These are phyloP conservation scores for Holtermannia corniformis DNA, from an alignment of 768 basidiomycete species.

Conservation along the genomic window DNA sequence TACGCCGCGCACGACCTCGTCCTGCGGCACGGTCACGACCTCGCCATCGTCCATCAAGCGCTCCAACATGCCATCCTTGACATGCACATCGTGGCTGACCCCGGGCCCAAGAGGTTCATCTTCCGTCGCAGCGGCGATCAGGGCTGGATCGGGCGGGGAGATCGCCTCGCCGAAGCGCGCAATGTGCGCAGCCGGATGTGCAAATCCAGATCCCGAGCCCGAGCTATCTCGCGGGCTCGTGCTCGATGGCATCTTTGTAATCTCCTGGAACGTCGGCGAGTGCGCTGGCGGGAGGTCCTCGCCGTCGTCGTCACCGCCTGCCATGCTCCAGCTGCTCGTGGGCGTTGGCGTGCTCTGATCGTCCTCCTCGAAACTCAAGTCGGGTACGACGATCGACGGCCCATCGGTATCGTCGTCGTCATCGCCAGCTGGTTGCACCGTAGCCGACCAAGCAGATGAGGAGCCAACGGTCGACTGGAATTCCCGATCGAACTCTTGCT, in stretches of 20 bases:
- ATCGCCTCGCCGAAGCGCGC: conserved; percentile 11
- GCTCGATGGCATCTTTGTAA: not conserved
- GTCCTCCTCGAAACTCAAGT: conserved; percentile 3
- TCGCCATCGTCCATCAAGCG: conserved; percentile 25
- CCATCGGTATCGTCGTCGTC: conserved; percentile 14
- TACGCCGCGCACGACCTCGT: conserved; percentile 30
- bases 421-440: conserved; percentile 14
- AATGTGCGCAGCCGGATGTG: not conserved
- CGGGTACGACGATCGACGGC: conserved; percentile 7
- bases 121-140: conserved; percentile 26
- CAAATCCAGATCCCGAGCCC: not conserved
- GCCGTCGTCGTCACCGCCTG: conserved; percentile 17
- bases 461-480: conserved; percentile 10
- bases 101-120: conserved; percentile 39
- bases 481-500: conserved; percentile 27
- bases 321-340: conserved; percentile 20
- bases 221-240: not conserved
- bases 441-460: not conserved
- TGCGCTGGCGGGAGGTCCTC: conserved; percentile 14
- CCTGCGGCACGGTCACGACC: conserved; percentile 29
- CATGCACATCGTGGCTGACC: conserved; percentile 28
- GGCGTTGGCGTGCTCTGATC: conserved; percentile 7
- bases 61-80: conserved; percentile 33
- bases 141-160: conserved; percentile 36
- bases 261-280: conserved; percentile 10